These are phyloP conservation scores for Nicotiana obtusifolia DNA, from an alignment of 257 asterid genomes.

Conservation along the genomic window DNA sequence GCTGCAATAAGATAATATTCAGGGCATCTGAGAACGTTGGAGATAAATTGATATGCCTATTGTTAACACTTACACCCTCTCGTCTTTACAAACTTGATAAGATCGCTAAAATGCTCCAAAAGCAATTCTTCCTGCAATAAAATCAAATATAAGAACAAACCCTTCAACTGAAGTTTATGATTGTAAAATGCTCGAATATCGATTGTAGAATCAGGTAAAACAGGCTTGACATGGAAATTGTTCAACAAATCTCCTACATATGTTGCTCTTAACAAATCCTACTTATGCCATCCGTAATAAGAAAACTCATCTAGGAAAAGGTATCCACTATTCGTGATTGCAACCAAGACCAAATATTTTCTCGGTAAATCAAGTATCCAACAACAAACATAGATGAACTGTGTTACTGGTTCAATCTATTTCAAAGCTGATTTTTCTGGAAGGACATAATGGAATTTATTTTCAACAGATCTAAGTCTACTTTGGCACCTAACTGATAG, in stretches of 20 bases:
- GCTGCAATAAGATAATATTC: constrained; percentile 34
- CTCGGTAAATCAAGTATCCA: neutral
- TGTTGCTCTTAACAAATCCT: neutral
- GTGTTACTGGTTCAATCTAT: neutral
- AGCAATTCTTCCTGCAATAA: constrained; percentile 80
- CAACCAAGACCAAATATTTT: neutral
- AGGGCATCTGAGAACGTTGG: constrained; percentile 1
- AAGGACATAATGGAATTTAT: neutral
- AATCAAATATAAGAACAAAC: neutral
- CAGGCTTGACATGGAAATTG: neutral
- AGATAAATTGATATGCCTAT: neutral
- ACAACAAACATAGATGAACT: neutral
- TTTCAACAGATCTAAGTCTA: neutral
- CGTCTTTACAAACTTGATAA: constrained; percentile 86
- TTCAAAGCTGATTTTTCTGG: neutral
- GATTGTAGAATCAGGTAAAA: neutral
- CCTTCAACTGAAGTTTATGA: neutral
- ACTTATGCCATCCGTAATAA: neutral
- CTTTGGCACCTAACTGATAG: neutral
- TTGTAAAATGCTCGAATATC: neutral
- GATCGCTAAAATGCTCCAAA: constrained; percentile 77
- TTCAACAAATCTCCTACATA: neutral
- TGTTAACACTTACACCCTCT: constrained; percentile 63
- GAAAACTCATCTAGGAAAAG: neutral
- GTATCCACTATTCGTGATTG: neutral